Evolutionary conservation across 139 green algal species (phyloP).

Genomic region (Haematococcus lacustris): DNA sequence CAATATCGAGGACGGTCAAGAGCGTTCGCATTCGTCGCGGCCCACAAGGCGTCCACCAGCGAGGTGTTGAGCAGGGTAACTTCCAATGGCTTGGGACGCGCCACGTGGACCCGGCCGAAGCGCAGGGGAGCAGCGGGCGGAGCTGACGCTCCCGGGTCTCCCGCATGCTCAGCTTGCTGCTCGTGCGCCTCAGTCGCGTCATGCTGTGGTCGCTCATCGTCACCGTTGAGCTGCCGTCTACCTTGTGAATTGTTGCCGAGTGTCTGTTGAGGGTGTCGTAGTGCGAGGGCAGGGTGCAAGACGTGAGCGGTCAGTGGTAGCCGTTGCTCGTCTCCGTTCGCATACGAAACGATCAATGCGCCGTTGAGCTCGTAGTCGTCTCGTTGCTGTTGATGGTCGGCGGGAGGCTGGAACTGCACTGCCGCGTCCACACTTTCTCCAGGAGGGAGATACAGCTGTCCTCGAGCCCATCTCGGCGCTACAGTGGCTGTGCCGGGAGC

Average conservation of each 20-base stretch:
- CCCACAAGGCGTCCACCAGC: constrained; percentile 32
- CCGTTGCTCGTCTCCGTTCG: constrained; percentile 29
- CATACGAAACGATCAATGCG: constrained; percentile 13
- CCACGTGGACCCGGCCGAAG: constrained; percentile 31
- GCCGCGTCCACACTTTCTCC: constrained; percentile 27
- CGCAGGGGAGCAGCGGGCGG: constrained; percentile 2
- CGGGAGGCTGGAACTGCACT: constrained; percentile 18
- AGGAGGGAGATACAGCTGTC: constrained; percentile 22
- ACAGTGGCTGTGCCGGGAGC: not conserved
- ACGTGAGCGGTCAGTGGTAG: constrained; percentile 23
- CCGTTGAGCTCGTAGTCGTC: constrained; percentile 15
- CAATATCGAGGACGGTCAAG: not conserved
- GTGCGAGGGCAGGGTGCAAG: constrained; percentile 23
- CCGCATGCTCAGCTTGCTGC: no score
- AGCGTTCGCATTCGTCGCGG: constrained; percentile 6
- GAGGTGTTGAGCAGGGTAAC: constrained; percentile 37
- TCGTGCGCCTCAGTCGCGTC: no score
- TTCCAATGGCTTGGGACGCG: constrained; percentile 21
- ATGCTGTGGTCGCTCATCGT: no score
- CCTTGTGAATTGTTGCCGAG: no score
- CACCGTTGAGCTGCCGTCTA: no score
- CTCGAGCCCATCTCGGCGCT: constrained; percentile 3
- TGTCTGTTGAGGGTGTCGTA: constrained; percentile 13
- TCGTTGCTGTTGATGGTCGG: constrained; percentile 4
- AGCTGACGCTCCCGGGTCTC: no score